Evolutionary conservation across 768 basidiomycete species (phyloP), one percentile per base, ranked within the genome.

Genomic region (Phanerodontia chrysosporium): DNA sequence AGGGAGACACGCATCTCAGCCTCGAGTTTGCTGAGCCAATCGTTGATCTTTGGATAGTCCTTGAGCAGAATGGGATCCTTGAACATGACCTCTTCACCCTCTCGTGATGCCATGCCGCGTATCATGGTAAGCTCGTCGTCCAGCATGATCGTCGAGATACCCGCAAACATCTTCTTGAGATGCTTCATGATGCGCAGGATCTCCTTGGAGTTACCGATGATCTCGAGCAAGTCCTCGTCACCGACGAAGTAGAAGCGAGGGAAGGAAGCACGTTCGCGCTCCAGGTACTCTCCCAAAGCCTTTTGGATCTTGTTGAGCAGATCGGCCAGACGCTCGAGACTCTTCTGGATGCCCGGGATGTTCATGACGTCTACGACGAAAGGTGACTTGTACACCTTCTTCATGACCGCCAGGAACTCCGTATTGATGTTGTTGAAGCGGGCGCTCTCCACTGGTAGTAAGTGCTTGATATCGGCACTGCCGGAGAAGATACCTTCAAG

Each of bases 101-200:
- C 97, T 58, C 93, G 81, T 0, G 97, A 98, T 13, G 92, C 85
- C 87, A 98, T 96, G 54, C 92, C 95, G 62, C 87, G 86, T 58
- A 98, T 95, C 68, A 89, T 83, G 4, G 92, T 88, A 62, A 90
- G 70, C 49, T 95, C 93, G 18, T 94, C 92, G 69, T 97, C 92
- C 27, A 98, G 80, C 65, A 77, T 81, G 64, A 98, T 80, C 0
- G 94, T 95, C 1, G 94, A 89, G 39, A 99, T 89, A 27, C 97
- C 97, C 22, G 97, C 97, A 74, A 99, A 99, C 97, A 99, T 99
- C 82, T 99, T 99, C 80, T 98, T 98, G 60, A 99, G 80, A 76
- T 98, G 97, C 67, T 99, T 99, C 92, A 97, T 94, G 73, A 98
- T 92, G 39, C 97, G 90, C 45, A 94, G 75, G 65, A 98, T 97